Conservation (phyloP, 225 moss, liverwort and hornwort species). For the Sphagnum tenellum region DNA sequence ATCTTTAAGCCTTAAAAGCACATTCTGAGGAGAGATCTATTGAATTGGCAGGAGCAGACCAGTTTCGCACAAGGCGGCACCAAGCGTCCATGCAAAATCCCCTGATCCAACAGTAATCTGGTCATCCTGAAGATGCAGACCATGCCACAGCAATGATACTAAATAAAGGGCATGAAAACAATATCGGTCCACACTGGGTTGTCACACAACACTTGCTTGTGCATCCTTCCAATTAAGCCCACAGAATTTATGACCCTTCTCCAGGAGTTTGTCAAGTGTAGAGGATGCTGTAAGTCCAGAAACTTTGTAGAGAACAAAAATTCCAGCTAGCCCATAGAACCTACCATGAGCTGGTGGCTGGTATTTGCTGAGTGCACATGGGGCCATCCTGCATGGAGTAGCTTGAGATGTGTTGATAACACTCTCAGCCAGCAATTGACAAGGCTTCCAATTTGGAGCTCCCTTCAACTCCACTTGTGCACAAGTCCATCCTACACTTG, state of each 20-base stretch:
- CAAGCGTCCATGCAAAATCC: constrained; percentile 97
- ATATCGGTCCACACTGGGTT: constrained; percentile 93
- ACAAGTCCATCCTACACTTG: constrained; percentile 19
- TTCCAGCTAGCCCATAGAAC: constrained; percentile 89
- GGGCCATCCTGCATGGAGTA: constrained; percentile 33
- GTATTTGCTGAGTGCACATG: constrained; percentile 83
- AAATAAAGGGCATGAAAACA: constrained; percentile 96
- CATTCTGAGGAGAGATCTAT: constrained; percentile 22
- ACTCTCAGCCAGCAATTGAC: constrained; percentile 64
- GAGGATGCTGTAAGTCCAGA: constrained; percentile 75
- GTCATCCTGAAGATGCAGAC: constrained; percentile 77
- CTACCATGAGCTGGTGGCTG: constrained; percentile 75
- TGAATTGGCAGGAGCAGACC: constrained; percentile 66
- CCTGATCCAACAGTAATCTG: constrained; percentile 81
- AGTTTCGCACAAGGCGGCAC: constrained; percentile 93
- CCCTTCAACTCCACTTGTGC: constrained; percentile 78
- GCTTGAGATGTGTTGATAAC: constrained; percentile 52
- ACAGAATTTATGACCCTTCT: constrained; percentile 83
- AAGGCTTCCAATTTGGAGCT: constrained; percentile 71
- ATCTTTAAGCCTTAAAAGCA: constrained; percentile 17
- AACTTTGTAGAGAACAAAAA: constrained; percentile 97
- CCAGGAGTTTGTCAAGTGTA: constrained; percentile 61
- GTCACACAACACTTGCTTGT: constrained; percentile 56
- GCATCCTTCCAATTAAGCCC: constrained; percentile 75
- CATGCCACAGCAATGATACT: constrained; percentile 68